A percentile compares a stretch with the other conserved stretches of the same genome.
These are phyloP conservation scores for Kockovaella imperatae DNA, from an alignment of 768 basidiomycete species.

Conservation along the genomic window DNA sequence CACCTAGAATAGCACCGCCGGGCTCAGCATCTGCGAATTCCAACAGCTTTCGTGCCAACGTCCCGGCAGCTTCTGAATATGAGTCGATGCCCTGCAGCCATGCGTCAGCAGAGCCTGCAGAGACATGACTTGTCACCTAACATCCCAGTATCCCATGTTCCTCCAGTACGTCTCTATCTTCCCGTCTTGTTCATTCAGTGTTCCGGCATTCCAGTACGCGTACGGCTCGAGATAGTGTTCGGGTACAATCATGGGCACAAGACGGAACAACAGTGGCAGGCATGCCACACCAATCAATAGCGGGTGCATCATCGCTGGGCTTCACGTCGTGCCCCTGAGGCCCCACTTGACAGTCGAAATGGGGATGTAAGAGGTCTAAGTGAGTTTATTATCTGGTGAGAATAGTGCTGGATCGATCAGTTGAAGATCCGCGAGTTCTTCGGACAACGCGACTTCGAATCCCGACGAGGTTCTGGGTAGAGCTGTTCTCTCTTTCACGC, in stretches of 20 bases:
- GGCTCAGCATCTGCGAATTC: constrained; percentile 17
- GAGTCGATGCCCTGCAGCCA: constrained; percentile 13
- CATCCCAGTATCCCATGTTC: constrained; percentile 39
- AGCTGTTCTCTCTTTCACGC: too few relatives aligned
- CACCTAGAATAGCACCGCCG: constrained; percentile 24
- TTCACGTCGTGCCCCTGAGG: too few relatives aligned
- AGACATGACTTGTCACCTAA: constrained; percentile 5
- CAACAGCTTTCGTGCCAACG: constrained; percentile 23
- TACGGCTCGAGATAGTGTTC: constrained; percentile 20
- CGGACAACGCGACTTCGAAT: too few relatives aligned
- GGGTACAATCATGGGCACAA: constrained; percentile 12
- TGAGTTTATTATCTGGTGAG: too few relatives aligned
- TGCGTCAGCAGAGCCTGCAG: neutral
- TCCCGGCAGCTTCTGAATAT: constrained; percentile 22
- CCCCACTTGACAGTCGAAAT: too few relatives aligned
- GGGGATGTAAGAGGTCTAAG: too few relatives aligned
- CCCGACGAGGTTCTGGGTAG: too few relatives aligned
- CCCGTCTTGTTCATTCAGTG: constrained; percentile 4
- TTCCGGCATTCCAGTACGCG: constrained; percentile 10
- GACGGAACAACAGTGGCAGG: constrained; percentile 9
- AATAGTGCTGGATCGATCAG: too few relatives aligned
- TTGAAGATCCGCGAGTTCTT: too few relatives aligned
- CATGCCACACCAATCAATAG: neutral
- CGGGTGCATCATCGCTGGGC: too few relatives aligned
- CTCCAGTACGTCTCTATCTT: constrained; percentile 16